A percentile compares a stretch with the other conserved stretches of the same genome.
Conservation (phyloP, 768 basidiomycete species). For the Serpula lacrymans region DNA sequence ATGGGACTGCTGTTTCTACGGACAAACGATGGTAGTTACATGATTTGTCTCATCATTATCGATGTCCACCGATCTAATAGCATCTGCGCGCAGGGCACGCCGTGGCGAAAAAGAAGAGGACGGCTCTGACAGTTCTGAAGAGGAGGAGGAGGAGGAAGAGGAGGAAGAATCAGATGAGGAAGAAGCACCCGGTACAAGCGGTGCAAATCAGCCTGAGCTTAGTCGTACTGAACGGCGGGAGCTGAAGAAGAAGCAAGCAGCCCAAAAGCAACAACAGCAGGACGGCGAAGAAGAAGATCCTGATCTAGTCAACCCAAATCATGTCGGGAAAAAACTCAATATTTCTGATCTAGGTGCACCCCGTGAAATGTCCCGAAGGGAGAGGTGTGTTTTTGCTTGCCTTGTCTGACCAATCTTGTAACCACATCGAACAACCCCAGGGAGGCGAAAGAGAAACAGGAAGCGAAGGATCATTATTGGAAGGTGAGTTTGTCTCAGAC, state of each 20-base stretch:
- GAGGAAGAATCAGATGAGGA: slow-evolving; percentile 29
- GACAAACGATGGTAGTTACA: slow-evolving; percentile 43
- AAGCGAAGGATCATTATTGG: slow-evolving; percentile 84
- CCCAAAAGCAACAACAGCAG: slow-evolving; percentile 34
- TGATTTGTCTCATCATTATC: slow-evolving; percentile 7
- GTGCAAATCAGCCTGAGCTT: slow-evolving; percentile 49
- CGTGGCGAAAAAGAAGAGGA: slow-evolving; percentile 29
- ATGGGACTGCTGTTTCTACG: slow-evolving; percentile 51
- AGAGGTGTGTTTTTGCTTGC: slow-evolving; percentile 43
- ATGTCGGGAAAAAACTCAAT: slow-evolving; percentile 67
- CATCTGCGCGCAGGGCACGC: slow-evolving; percentile 12
- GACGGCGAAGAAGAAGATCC: slow-evolving; percentile 56
- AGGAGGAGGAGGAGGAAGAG: slow-evolving; percentile 42
- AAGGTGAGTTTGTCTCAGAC: slow-evolving; percentile 47
- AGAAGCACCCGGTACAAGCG: slow-evolving; percentile 23
- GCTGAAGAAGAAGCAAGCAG: slow-evolving; percentile 77
- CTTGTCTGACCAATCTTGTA: slow-evolving; percentile 3
- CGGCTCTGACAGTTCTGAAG: slow-evolving; percentile 38
- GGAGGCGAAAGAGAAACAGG: slow-evolving; percentile 90
- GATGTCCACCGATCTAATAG: slow-evolving; percentile 11
- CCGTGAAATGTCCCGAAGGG: slow-evolving; percentile 58
- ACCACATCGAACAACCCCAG: slow-evolving; percentile 45
- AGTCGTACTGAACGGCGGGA: slow-evolving; percentile 71
- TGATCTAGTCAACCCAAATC: slow-evolving; percentile 78
- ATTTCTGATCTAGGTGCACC: slow-evolving; percentile 72